These are phyloP conservation scores for Ensete ventricosum DNA, from an alignment of 176 grass and related monocot genomes.

Conservation along the genomic window DNA sequence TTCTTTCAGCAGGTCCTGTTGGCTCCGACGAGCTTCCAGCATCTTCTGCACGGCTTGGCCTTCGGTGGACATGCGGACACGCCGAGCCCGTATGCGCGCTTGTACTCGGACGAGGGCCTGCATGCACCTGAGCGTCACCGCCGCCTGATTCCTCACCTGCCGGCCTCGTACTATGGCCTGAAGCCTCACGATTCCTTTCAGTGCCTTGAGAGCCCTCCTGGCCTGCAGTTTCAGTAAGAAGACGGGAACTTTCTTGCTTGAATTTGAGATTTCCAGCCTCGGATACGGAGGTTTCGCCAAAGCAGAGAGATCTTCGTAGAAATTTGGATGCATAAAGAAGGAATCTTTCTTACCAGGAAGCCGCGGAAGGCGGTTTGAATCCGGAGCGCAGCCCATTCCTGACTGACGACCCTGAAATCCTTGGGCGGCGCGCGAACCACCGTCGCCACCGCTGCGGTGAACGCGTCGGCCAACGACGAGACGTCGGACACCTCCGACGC, in stretches of 20 bases:
- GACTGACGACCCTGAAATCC: constrained; percentile 82
- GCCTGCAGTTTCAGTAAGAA: constrained; percentile 30
- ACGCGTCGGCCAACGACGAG: constrained; percentile 45
- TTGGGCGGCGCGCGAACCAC: constrained; percentile 67
- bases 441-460: constrained; percentile 51
- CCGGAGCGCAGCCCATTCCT: constrained; percentile 81
- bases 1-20: constrained; percentile 70
- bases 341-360: constrained; percentile 48
- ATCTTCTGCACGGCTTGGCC: constrained; percentile 87
- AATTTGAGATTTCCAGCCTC: no score
- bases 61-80: constrained; percentile 80
- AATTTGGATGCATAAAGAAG: background rate
- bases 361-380: constrained; percentile 87
- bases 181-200: constrained; percentile 77
- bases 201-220: constrained; percentile 48
- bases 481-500: constrained; percentile 54
- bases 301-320: background rate
- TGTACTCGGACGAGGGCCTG: constrained; percentile 96
- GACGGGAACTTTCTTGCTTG: background rate
- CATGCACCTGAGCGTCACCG: constrained; percentile 89
- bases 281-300: background rate
- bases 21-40: constrained; percentile 43
- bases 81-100: constrained; percentile 73
- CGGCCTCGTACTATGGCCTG: constrained; percentile 94
- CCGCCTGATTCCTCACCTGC: constrained; percentile 92